Evolutionary conservation across 345 rosid species (phyloP).

Genomic region (Capsella bursapastoris): DNA sequence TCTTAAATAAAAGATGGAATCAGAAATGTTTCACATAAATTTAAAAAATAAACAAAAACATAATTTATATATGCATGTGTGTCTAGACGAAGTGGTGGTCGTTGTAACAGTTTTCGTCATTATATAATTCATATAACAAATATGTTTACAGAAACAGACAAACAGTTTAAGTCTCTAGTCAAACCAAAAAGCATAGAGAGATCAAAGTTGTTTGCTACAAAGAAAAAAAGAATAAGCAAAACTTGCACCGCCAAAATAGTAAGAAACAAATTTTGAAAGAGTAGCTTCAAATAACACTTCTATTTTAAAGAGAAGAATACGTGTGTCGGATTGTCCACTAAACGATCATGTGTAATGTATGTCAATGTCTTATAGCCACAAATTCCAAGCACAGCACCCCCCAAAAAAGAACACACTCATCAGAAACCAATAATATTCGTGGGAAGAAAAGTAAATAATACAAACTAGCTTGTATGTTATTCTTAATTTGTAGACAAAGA

Average conservation of each 20-base stretch:
- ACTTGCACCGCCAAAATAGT: conserved; percentile 29
- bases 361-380: not conserved
- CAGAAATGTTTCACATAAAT: not conserved
- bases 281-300: conserved; percentile 4
- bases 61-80: not conserved
- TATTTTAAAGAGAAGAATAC: conserved; percentile 2
- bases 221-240: not conserved
- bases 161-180: not conserved
- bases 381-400: not conserved
- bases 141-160: not conserved
- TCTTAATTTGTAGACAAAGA: too few relatives aligned
- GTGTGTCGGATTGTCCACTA: not conserved
- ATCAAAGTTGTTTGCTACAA: not conserved
- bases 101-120: not conserved
- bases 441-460: not conserved
- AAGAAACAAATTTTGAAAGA: conserved; percentile 11
- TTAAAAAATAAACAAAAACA: not conserved
- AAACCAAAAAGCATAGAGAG: not conserved
- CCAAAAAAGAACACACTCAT: not conserved
- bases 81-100: not conserved
- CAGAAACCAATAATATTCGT: not conserved
- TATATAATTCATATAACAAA: not conserved
- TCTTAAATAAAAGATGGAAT: not conserved
- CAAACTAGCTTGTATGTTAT: not conserved
- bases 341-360: not conserved